These are phyloP conservation scores for Colletotrichum eleusines DNA, from an alignment of 2,329 filamentous ascomycete genomes.

Conservation along the genomic window DNA sequence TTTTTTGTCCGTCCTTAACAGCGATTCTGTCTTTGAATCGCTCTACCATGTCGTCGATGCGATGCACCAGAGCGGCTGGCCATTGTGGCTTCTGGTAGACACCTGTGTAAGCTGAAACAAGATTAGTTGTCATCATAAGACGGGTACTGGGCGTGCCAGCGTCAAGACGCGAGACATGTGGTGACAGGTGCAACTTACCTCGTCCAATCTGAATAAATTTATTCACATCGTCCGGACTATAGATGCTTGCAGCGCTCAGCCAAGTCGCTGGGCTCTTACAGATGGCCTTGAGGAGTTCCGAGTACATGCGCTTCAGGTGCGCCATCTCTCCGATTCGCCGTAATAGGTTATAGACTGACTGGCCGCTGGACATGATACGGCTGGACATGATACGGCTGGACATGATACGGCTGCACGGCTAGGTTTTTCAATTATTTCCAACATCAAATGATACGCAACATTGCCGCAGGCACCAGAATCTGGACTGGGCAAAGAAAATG, in stretches of 20 bases:
- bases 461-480: conserved; percentile 55
- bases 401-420: background rate
- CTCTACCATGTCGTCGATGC: conserved; percentile 4
- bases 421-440: conserved; percentile 15
- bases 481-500: conserved; percentile 55
- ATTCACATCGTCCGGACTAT: background rate
- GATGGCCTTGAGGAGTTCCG: background rate
- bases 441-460: conserved; percentile 6
- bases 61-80: background rate
- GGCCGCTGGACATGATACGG: background rate
- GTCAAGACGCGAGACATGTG: background rate
- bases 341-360: conserved; percentile 9
- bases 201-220: background rate
- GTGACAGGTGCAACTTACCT: background rate
- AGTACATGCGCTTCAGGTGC: background rate
- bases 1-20: background rate
- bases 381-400: background rate
- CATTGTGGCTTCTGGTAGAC: background rate
- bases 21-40: background rate
- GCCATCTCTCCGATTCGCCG: background rate
- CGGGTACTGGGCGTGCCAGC: no score
- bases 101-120: background rate
- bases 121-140: background rate
- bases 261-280: background rate
- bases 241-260: background rate